Base-by-base conservation (phyloP, 257 asterid species). In the Lycium barbarum region DNA sequence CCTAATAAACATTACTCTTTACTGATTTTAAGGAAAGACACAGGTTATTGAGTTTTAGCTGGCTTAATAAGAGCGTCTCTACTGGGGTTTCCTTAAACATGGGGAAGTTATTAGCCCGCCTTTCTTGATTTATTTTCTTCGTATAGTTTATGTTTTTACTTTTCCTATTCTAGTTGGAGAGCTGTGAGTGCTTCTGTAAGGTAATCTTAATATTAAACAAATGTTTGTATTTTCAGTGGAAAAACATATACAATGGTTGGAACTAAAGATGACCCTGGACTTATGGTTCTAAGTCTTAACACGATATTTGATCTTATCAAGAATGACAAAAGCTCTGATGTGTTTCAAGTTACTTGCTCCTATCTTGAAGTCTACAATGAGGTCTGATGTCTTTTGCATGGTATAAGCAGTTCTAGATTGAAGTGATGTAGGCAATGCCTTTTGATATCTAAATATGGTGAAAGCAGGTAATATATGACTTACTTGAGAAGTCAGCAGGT, bases 171-270 rank as follows among this genome's bases (percentile, higher is more conserved):
- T 76, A 51, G 82, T 76, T 51, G 63, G 82, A 51, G 15, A 18
- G 14, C 63, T 51, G 51, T 20, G 47, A 76, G 82, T 76, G 63
- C 47, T 51, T 76, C 47, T 53, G 0, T 14, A 51, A 13, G 20
- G 51, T 76, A 51, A 78, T 4, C 26, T 33, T 53, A 78, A 53
- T 53, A 76, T 57, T 85, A 79, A 86, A 68, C 67, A 7, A 74
- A 35, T 49, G 53, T 83, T 67, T 76, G 59, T 20, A 33, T 82
- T 84, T 79, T 35, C 93, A 96, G 98, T n/a, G 99, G 99, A 85
- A 96, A 96, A 89, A 96, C 99, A 68, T 94, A 96, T 82, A 93
- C 98, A 76, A 96, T 96, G 99, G 99, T 92, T 88, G 99, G 99
- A 88, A 93, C 94, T 83, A 90, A 72, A 90, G 94, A 88, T 85